These are phyloP conservation scores for Fusarium nanum DNA, from an alignment of 2,329 filamentous ascomycete genomes.

Conservation along the genomic window DNA sequence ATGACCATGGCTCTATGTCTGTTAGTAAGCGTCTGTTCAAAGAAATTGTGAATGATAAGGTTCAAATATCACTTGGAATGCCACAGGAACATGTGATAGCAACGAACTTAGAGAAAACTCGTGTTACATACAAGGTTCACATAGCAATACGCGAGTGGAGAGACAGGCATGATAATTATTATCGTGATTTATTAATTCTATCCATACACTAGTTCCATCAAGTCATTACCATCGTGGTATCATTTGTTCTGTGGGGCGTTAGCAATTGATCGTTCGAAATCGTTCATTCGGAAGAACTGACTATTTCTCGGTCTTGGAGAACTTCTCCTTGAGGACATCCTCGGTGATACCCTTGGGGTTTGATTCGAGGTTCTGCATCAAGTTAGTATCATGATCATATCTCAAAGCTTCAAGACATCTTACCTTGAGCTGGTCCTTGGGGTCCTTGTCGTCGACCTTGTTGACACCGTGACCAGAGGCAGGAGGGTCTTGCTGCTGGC, in stretches of 20 bases:
- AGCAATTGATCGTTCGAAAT: neutral
- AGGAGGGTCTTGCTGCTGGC: slow-evolving; percentile 70
- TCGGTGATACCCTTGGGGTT: slow-evolving; percentile 76
- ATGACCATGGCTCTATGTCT: neutral
- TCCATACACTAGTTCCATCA: slow-evolving; percentile 17
- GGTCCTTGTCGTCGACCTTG: slow-evolving; percentile 59
- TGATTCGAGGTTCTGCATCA: slow-evolving; percentile 62
- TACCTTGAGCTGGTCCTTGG: slow-evolving; percentile 65
- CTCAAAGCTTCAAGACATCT: slow-evolving; percentile 9
- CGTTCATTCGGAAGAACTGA: neutral
- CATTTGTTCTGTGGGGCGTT: neutral
- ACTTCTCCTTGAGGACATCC: slow-evolving; percentile 69
- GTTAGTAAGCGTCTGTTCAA: neutral
- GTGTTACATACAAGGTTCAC: neutral
- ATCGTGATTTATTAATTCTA: slow-evolving; percentile 27
- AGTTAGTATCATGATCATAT: slow-evolving; percentile 2
- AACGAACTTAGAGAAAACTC: no score
- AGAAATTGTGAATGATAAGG: no score
- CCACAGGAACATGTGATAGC: fast-evolving
- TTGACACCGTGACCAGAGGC: slow-evolving; percentile 69
- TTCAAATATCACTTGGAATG: neutral
- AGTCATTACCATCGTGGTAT: slow-evolving; percentile 11
- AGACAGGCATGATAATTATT: neutral
- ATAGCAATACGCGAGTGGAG: no score
- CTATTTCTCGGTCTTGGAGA: slow-evolving; percentile 60